phyloP scores from a whole-genome alignment of 2,329 filamentous ascomycete genomes.

The Escovopsis sp. region DNA sequence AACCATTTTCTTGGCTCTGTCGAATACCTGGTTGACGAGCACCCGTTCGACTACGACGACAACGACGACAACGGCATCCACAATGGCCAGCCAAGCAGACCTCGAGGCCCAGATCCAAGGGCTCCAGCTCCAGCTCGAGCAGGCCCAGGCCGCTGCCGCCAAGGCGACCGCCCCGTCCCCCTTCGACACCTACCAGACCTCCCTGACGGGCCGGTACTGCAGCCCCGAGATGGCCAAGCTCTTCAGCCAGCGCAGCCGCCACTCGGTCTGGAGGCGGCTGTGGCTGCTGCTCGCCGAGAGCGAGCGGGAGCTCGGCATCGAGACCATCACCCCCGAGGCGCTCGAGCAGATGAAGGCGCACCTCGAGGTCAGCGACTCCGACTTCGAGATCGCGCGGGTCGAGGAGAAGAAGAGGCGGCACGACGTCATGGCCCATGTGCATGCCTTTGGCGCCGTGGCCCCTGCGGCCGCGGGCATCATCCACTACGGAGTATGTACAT shows the following conservation, averaged over 20 bases:
- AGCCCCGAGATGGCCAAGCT: slow-evolving; percentile 61
- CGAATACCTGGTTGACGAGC: too few relatives aligned
- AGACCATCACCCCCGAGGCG: slow-evolving; percentile 54
- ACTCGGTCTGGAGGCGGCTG: slow-evolving; percentile 67
- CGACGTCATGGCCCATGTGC: slow-evolving; percentile 53
- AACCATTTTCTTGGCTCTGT: too few relatives aligned
- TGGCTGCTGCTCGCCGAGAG: slow-evolving; percentile 76
- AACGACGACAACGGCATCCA: too few relatives aligned
- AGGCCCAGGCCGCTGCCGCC: too few relatives aligned
- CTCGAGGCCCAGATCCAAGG: too few relatives aligned
- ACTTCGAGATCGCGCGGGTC: slow-evolving; percentile 57
- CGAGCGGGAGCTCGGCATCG: slow-evolving; percentile 66
- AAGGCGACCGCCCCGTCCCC: neutral
- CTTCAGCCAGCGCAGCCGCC: slow-evolving; percentile 62
- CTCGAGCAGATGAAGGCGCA: slow-evolving; percentile 63
- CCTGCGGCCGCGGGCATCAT: slow-evolving; percentile 72
- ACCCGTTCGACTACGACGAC: too few relatives aligned
- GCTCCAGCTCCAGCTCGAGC: too few relatives aligned
- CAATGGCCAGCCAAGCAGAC: too few relatives aligned
- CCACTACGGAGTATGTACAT: slow-evolving; percentile 41
- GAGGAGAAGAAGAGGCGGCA: slow-evolving; percentile 63
- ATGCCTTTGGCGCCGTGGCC: slow-evolving; percentile 57
- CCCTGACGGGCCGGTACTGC: slow-evolving; percentile 58
- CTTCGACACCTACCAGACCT: slow-evolving; percentile 40
- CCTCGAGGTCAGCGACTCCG: slow-evolving; percentile 58